phyloP scores from a whole-genome alignment of 2,329 filamentous ascomycete species.

The Sporothrix schenckii region DNA sequence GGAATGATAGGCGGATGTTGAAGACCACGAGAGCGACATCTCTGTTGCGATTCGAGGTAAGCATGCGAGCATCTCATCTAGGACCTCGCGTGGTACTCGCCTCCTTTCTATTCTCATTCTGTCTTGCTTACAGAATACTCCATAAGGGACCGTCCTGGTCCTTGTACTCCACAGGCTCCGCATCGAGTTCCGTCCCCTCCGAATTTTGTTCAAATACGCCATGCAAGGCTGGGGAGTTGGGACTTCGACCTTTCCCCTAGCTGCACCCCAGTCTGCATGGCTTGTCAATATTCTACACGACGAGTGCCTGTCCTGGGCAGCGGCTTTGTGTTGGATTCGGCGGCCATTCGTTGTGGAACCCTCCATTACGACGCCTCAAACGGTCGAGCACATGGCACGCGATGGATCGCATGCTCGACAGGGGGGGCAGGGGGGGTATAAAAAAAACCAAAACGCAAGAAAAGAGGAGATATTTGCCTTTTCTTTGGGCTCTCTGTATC shows the following conservation, averaged over 20 bases:
- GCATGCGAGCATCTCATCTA: neutral
- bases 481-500: neutral
- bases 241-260: neutral
- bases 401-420: conserved; percentile 17
- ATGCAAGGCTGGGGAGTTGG: neutral
- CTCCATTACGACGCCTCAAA: conserved; percentile 22
- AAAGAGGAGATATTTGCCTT: neutral
- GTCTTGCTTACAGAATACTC: neutral
- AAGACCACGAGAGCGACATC: too few species aligned
- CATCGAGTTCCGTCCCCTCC: neutral
- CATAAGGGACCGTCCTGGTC: neutral
- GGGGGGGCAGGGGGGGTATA: neutral
- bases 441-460: neutral
- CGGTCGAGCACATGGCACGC: conserved; percentile 28
- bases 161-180: conserved; percentile 15
- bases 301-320: neutral
- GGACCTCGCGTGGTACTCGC: too few species aligned
- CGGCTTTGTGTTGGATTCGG: neutral
- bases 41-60: neutral
- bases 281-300: neutral
- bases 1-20: conserved; percentile 3
- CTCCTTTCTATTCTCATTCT: too few species aligned
- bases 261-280: neutral
- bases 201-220: neutral
- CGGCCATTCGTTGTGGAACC: conserved; percentile 12